Base-by-base conservation (phyloP, 2,329 filamentous ascomycete species). In the Phaeosphaeriaceae sp. region DNA sequence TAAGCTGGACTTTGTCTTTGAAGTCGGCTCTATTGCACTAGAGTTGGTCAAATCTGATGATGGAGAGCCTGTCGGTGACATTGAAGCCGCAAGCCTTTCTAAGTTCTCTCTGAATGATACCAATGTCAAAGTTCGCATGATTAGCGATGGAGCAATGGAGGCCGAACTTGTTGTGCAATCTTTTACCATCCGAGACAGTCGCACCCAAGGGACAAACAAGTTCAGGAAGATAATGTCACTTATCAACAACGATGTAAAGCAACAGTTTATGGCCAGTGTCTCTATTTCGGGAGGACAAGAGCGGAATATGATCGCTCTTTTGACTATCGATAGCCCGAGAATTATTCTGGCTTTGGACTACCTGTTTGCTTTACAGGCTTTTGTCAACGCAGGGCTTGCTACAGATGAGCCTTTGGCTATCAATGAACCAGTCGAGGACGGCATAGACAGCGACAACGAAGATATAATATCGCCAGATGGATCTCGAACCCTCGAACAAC, bases 221-320 rank as follows among this genome's bases (percentile, higher is more conserved):
- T 99, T 95, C 81, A 86, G 92, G 42, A 95, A 93, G 72, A 97
- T 99, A 76, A 97, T 99, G 94, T 92, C 92, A 1, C 87, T 96
- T 46, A 92, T 92, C 66, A 97, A 97, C 73, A 93, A 92, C 61
- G 88, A 92, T 47, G 92, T 94, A 46, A 84, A 86, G 37, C 92
- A 97, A 71, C 95, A 99, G 64, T 92, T 99, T 67, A 99, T 99
- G 94, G 94, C 94, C 15, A 97, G 89, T 69, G 79, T 99, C 3
- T 95, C 92, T 0, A 95, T 99, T 74, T 92, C 92, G 0, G 90
- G 92, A 13, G 92, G 92, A 3, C 79, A 86, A 28, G 88, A 96
- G 33, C 85, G 86, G 51, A 90, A 87, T 68, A 75, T 97, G 47
- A 95, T 97, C 64, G 91, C 90, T 1, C 89, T 99, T 74, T 84